Evolutionary conservation across 768 basidiomycete species (phyloP).

Genomic region (Dentipellis fragilis): DNA sequence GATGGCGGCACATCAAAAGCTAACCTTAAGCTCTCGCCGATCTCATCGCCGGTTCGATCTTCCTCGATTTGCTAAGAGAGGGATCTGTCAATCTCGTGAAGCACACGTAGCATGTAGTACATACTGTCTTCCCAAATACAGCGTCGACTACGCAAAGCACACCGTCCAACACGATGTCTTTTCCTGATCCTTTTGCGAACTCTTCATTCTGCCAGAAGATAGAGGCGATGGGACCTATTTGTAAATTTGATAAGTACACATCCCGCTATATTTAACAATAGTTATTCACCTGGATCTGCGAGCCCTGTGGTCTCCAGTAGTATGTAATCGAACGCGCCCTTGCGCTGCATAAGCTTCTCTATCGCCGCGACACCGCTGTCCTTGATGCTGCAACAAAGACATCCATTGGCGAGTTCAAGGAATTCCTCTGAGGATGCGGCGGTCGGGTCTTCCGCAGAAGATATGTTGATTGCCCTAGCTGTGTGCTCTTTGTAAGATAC

Average conservation of each 20-base stretch:
- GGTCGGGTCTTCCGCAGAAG: conserved; percentile 51
- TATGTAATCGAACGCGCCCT: conserved; percentile 90
- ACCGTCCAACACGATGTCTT: conserved; percentile 72
- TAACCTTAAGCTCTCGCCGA: conserved; percentile 77
- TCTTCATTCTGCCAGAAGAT: conserved; percentile 88
- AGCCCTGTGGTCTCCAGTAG: conserved; percentile 92
- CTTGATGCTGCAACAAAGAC: conserved; percentile 97
- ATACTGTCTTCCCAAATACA: conserved; percentile 59
- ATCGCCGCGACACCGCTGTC: conserved; percentile 90
- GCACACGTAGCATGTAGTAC: not conserved
- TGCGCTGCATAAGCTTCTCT: conserved; percentile 79
- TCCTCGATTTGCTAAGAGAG: conserved; percentile 73
- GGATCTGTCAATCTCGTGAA: not conserved
- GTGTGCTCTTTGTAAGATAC: conserved; percentile 4
- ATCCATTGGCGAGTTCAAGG: conserved; percentile 91
- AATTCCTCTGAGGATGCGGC: conserved; percentile 72
- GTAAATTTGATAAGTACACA: not conserved
- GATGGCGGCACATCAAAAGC: not conserved
- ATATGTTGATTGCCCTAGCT: conserved; percentile 84
- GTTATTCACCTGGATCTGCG: conserved; percentile 75
- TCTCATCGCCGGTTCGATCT: conserved; percentile 50
- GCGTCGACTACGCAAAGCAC: conserved; percentile 92
- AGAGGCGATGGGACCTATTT: conserved; percentile 70
- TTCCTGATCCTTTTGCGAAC: conserved; percentile 55
- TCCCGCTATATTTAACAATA: not conserved